Evolutionary conservation across 169 alveolate genomes (phyloP).

Genomic region (Theileria orientalis): DNA sequence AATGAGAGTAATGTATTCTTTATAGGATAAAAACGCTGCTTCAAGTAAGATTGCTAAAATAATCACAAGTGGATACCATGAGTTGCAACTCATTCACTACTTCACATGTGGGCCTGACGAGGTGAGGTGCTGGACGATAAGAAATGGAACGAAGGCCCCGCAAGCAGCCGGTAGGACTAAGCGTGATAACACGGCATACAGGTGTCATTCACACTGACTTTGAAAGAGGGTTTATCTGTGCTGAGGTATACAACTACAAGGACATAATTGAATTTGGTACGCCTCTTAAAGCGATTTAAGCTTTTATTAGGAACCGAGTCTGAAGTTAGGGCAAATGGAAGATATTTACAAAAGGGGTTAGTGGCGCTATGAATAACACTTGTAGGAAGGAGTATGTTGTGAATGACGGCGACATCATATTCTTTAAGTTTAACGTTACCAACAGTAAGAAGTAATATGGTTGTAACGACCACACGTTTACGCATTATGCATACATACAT

Average conservation of each 20-base stretch:
- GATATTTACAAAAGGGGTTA: conserved; percentile 87
- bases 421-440: conserved; percentile 97
- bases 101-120: conserved; percentile 99
- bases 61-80: conserved; percentile 94
- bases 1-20: neutral
- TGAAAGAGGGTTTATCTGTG: conserved; percentile 98
- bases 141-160: conserved; percentile 94
- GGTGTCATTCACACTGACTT: conserved; percentile 93
- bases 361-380: neutral
- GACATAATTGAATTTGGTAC: conserved; percentile 85
- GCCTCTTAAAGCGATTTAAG: neutral
- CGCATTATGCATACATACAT: neutral
- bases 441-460: conserved; percentile 64
- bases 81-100: conserved; percentile 93
- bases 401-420: conserved; percentile 95
- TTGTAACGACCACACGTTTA: too few species aligned
- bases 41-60: conserved; percentile 91
- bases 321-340: conserved; percentile 92
- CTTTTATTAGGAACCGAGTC: conserved; percentile 66
- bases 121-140: conserved; percentile 98
- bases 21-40: conserved; percentile 76
- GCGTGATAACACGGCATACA: neutral
- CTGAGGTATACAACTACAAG: conserved; percentile 91
- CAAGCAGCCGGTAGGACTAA: conserved; percentile 87
- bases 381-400: conserved; percentile 91